A percentile compares a stretch with the other conserved stretches of the same genome.
phyloP scores from a whole-genome alignment of 2,329 filamentous ascomycete species.

The Metarhizium rileyi region DNA sequence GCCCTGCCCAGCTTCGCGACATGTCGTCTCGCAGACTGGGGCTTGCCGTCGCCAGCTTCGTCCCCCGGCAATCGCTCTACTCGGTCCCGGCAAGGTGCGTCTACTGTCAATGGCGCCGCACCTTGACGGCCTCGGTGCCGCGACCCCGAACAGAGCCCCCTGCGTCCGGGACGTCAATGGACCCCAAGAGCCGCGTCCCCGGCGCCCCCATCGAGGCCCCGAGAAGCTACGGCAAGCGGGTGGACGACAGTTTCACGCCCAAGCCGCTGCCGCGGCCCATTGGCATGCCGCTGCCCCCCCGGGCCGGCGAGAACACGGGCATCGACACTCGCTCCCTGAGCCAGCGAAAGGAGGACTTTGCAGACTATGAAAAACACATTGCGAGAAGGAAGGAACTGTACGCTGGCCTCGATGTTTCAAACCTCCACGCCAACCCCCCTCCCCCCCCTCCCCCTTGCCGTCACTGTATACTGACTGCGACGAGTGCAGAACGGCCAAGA shows the following conservation, averaged over 20 bases:
- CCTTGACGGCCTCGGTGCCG: constrained; percentile 35
- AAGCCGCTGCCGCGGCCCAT: constrained; percentile 63
- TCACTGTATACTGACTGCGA: neutral
- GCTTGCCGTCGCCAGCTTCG: constrained; percentile 18
- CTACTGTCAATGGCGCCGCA: constrained; percentile 40
- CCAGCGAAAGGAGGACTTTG: constrained; percentile 69
- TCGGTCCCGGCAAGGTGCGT: constrained; percentile 33
- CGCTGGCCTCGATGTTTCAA: too few relatives aligned
- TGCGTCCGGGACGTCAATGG: constrained; percentile 24
- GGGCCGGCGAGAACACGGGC: constrained; percentile 72
- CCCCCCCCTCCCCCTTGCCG: too few relatives aligned
- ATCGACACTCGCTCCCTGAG: constrained; percentile 56
- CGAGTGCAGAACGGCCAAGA: constrained; percentile 53
- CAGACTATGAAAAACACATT: constrained; percentile 77
- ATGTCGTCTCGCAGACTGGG: constrained; percentile 25
- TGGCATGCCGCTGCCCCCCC: constrained; percentile 65
- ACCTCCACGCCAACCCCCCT: constrained; percentile 16
- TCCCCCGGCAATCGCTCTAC: neutral
- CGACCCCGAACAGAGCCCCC: constrained; percentile 22
- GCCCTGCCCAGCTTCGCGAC: neutral
- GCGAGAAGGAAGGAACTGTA: constrained; percentile 67
- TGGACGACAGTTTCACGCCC: constrained; percentile 44
- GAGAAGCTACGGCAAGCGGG: constrained; percentile 46
- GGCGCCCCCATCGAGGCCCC: constrained; percentile 47
- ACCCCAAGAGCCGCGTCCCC: constrained; percentile 28